Evolutionary conservation across 345 rosid genomes (phyloP).

Genomic region (Noccaea bulbosa): DNA sequence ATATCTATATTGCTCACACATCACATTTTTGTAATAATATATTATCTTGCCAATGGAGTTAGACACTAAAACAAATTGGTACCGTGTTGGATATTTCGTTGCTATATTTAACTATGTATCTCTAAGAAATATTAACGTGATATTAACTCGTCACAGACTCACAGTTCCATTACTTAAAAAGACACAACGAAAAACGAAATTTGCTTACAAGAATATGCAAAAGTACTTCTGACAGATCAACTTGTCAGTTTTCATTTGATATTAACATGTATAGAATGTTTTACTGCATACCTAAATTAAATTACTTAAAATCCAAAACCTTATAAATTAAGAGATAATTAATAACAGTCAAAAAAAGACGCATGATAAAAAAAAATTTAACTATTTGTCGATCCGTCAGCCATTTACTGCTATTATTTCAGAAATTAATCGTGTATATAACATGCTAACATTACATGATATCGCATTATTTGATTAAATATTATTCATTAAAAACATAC

Average conservation of each 20-base stretch:
- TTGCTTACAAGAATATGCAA: background rate
- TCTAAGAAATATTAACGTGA: background rate
- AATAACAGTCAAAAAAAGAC: too few relatives aligned
- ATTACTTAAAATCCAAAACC: background rate
- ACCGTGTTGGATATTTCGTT: conserved; percentile 7
- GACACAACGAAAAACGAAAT: background rate
- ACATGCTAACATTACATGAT: too few relatives aligned
- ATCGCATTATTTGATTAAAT: too few relatives aligned
- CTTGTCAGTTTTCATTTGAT: background rate
- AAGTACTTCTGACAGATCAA: background rate
- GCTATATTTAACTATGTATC: background rate
- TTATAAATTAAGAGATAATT: background rate
- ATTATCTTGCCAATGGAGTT: conserved; percentile 27
- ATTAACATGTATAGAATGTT: background rate
- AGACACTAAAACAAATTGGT: background rate
- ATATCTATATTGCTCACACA: conserved; percentile 28
- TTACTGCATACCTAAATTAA: background rate
- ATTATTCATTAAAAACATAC: too few relatives aligned
- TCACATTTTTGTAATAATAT: conserved; percentile 21
- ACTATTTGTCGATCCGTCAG: too few relatives aligned
- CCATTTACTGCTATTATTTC: too few relatives aligned
- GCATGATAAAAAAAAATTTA: too few relatives aligned
- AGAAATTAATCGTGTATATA: too few relatives aligned
- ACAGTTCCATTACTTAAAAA: background rate
- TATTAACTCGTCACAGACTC: background rate